Evolutionary conservation across 208 protist species (phyloP), one percentile per base, ranked within the genome.

Genomic region (Acanthamoeba sp.): DNA sequence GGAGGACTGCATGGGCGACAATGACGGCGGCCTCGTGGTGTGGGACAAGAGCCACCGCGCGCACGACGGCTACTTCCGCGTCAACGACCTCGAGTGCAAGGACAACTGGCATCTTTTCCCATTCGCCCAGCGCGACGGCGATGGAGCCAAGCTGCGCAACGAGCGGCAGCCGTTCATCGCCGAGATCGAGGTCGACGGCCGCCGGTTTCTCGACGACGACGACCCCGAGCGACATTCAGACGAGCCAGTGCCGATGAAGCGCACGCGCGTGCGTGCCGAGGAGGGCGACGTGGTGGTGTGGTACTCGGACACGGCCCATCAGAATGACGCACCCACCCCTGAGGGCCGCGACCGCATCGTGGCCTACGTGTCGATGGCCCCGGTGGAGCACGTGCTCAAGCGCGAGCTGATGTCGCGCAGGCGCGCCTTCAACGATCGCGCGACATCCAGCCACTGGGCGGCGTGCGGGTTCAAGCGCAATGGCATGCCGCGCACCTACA

Each of bases 401-500:
- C 36, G 76, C 40, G 76, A 84, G 76, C 55, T 84, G 20, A 40
- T 34, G 18, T 45, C 76, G 27, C 76, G 76, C 1, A 12, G 76
- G 1, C 76, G 76, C 1, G 76, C 76, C 4, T 84, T 84, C 76
- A 55, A 55, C 40, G 76, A 84, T 14, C 76, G 42, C 24, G 76
- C 76, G 27, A 84, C 76, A 40, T 84, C 76, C 40, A 84, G 76
- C 76, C 76, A 84, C 76, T 84, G 76, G 76, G 76, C 76, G 0
- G 76, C 76, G 36, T 84, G 40, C 76, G 76, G 76, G 4, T 84
- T 84, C 76, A 84, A 84, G 29, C 76, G 76, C 76, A 84, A 84
- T 40, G 40, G 40, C 29, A 84, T 84, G 76, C 76, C 76, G 24
- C 76, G 76, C 36, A 84, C 42, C 29, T 84, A 84, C 76, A 36